A percentile compares a stretch with the other conserved stretches of the same genome.
Conservation (phyloP, 2,329 filamentous ascomycete genomes). For the Mycogone perniciosa region DNA sequence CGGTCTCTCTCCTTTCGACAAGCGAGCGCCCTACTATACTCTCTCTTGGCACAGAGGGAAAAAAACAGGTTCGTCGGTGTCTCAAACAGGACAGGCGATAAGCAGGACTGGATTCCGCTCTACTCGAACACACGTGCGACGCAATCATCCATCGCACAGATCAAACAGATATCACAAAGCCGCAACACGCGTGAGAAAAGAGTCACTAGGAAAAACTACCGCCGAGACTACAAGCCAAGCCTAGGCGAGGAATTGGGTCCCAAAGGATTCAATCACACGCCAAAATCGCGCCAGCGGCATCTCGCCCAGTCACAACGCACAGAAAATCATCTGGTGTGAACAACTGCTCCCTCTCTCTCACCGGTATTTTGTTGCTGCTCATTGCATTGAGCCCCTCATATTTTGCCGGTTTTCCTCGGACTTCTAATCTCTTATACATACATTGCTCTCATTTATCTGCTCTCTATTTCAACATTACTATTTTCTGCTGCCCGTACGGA, state of each 20-base stretch:
- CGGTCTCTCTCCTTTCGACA: background rate
- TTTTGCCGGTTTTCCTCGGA: background rate
- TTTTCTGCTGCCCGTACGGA: background rate
- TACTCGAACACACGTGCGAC: slow-evolving; percentile 8
- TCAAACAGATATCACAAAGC: background rate
- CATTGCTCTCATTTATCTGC: background rate
- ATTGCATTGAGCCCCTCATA: background rate
- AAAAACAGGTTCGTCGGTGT: slow-evolving; percentile 1
- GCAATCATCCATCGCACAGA: slow-evolving; percentile 1
- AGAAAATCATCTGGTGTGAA: slow-evolving; percentile 4
- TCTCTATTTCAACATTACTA: background rate
- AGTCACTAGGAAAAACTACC: background rate
- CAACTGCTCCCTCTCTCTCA: background rate
- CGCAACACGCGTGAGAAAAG: background rate
- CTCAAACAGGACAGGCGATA: slow-evolving; percentile 3
- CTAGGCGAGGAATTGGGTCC: background rate
- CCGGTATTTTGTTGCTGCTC: background rate
- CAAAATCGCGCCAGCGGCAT: background rate
- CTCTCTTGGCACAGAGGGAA: background rate
- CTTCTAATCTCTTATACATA: no score
- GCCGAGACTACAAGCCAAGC: background rate
- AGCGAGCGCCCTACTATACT: background rate
- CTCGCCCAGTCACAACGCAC: background rate
- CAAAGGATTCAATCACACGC: background rate
- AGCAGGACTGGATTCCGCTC: slow-evolving; percentile 4